Evolutionary conservation across 2,329 filamentous ascomycete genomes (phyloP).

Genomic region (Alternaria ventricosa): DNA sequence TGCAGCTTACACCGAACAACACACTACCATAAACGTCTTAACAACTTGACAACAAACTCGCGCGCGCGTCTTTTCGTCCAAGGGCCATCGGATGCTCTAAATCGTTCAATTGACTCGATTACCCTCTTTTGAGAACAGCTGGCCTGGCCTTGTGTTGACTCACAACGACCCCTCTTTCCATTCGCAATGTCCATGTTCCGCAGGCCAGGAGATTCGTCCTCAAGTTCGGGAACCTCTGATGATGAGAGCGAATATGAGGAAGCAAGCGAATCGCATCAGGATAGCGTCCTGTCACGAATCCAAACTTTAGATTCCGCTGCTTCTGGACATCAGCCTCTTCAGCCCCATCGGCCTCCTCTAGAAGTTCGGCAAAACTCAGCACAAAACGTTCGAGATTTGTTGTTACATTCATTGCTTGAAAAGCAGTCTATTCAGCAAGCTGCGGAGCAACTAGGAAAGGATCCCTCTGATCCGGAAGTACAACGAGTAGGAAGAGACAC

Average conservation of each 20-base stretch:
- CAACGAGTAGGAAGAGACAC: conserved; percentile 44
- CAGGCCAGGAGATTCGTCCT: conserved; percentile 44
- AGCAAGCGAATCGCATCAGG: conserved; percentile 14
- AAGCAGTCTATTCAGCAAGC: conserved; percentile 51
- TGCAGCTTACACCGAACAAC: conserved; percentile 21
- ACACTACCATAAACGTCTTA: conserved; percentile 16
- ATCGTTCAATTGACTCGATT: not conserved
- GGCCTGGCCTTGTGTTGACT: not conserved
- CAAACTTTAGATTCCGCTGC: conserved; percentile 35
- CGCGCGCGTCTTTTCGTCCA: conserved; percentile 1
- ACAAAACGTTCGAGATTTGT: conserved; percentile 43
- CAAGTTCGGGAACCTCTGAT: conserved; percentile 32
- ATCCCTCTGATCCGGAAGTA: conserved; percentile 45
- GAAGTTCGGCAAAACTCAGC: conserved; percentile 30
- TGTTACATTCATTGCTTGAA: conserved; percentile 56
- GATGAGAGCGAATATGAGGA: conserved; percentile 31
- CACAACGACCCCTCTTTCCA: not conserved
- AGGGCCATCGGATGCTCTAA: not conserved
- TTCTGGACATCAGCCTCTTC: conserved; percentile 20
- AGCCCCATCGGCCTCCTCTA: conserved; percentile 16
- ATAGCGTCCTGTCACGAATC: conserved; percentile 35
- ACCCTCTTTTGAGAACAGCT: not conserved
- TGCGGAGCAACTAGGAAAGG: conserved; percentile 44
- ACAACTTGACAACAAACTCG: conserved; percentile 4
- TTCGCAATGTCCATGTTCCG: conserved; percentile 44